Conservation (phyloP, 2,329 filamentous ascomycete species). For the Thielaviopsis populi region DNA sequence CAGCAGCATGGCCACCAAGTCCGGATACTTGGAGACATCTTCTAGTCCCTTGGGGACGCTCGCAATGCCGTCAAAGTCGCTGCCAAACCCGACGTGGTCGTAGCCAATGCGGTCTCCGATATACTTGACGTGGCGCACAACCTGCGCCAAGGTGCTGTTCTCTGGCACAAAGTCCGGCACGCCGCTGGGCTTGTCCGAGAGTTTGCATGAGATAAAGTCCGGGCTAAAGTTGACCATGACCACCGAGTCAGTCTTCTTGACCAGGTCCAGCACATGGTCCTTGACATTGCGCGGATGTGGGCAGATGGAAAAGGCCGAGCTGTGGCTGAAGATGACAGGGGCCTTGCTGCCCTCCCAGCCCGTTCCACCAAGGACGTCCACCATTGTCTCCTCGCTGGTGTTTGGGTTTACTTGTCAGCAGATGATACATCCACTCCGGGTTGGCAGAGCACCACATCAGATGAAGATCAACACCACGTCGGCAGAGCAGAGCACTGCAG, state of each 20-base stretch:
- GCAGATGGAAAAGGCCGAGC: slow-evolving; percentile 64
- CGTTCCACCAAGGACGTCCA: slow-evolving; percentile 54
- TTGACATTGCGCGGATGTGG: slow-evolving; percentile 84
- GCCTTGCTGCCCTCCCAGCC: slow-evolving; percentile 59
- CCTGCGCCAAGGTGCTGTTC: slow-evolving; percentile 60
- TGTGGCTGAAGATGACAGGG: slow-evolving; percentile 81
- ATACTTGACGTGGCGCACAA: slow-evolving; percentile 66
- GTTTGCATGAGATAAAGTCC: slow-evolving; percentile 64
- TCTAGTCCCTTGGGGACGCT: slow-evolving; percentile 58
- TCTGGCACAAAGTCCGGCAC: slow-evolving; percentile 51
- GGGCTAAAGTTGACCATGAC: slow-evolving; percentile 89
- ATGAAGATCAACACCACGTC: too few relatives aligned
- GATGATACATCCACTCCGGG: not conserved
- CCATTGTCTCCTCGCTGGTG: slow-evolving; percentile 59
- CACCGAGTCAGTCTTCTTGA: slow-evolving; percentile 56
- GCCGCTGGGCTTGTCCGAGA: slow-evolving; percentile 42
- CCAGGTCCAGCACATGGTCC: slow-evolving; percentile 63
- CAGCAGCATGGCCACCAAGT: slow-evolving; percentile 61
- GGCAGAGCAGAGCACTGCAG: slow-evolving; percentile 16
- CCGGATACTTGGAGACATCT: slow-evolving; percentile 72
- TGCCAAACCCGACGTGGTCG: slow-evolving; percentile 74
- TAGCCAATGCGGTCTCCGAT: slow-evolving; percentile 75
- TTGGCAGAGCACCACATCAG: slow-evolving; percentile 13
- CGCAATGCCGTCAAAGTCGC: slow-evolving; percentile 72
- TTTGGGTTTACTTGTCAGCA: slow-evolving; percentile 13